Conservation (phyloP, 1,139 yeast genomes). For the Magnusiomyces paraingens region DNA sequence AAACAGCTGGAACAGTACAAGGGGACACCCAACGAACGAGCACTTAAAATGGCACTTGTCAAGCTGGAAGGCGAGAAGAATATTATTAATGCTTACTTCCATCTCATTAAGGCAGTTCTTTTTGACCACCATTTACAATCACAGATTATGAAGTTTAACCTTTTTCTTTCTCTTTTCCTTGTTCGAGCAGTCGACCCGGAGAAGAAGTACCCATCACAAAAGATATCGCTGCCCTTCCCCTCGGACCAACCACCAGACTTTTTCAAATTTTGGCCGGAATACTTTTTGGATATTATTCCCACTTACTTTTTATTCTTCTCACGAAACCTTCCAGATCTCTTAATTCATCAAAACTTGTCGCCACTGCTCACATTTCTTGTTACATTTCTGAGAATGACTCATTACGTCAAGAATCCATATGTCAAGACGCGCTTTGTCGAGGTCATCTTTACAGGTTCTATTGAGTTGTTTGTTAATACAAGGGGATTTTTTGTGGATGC, state of each 20-base stretch:
- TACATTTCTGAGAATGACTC: conserved; percentile 75
- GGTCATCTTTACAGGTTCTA: conserved; percentile 67
- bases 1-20: conserved; percentile 28
- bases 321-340: conserved; percentile 38
- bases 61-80: conserved; percentile 41
- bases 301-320: conserved; percentile 45
- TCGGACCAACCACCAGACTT: conserved; percentile 47
- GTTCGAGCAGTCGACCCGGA: conserved; percentile 65
- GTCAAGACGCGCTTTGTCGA: conserved; percentile 81
- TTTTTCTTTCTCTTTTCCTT: conserved; percentile 69
- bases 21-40: conserved; percentile 22
- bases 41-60: conserved; percentile 30
- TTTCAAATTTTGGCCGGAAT: conserved; percentile 83
- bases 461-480: conserved; percentile 41
- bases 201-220: conserved; percentile 53
- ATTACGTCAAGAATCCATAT: conserved; percentile 85
- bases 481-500: conserved; percentile 64
- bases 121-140: conserved; percentile 48
- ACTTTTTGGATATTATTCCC: conserved; percentile 74
- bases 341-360: conserved; percentile 21
- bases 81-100: conserved; percentile 36
- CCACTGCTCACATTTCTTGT: conserved; percentile 64
- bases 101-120: conserved; percentile 54
- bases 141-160: conserved; percentile 66
- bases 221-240: conserved; percentile 57